phyloP scores from a whole-genome alignment of 139 green algal genomes.

The Zygnema circumcarinatum region DNA sequence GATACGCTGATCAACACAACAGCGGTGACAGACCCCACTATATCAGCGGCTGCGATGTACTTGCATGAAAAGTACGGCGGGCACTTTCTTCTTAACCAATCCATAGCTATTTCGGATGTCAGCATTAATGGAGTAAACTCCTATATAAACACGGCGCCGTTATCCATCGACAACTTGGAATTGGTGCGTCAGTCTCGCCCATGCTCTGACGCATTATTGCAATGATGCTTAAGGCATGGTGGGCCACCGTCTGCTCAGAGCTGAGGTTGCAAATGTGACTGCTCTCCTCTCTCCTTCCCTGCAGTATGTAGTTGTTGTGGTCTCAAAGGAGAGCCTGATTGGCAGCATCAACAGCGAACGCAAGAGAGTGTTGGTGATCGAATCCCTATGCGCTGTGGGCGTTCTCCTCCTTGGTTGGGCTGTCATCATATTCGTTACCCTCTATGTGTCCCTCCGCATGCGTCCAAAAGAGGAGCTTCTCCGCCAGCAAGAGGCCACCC shows the following conservation, averaged over 20 bases:
- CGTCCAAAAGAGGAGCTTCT: constrained; percentile 38
- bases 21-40: neutral
- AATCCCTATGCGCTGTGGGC: neutral
- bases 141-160: constrained; percentile 16
- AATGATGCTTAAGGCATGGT: too few species aligned
- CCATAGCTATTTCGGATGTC: neutral
- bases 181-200: constrained; percentile 19
- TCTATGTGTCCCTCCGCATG: constrained; percentile 30
- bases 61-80: neutral
- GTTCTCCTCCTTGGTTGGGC: constrained; percentile 33
- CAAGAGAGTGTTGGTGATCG: constrained; percentile 12
- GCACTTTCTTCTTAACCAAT: neutral
- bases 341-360: constrained; percentile 4
- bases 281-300: too few species aligned
- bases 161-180: constrained; percentile 22
- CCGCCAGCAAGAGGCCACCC: constrained; percentile 30
- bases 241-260: too few species aligned
- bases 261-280: too few species aligned
- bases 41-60: constrained; percentile 15
- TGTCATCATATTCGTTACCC: constrained; percentile 29
- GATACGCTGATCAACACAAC: constrained; percentile 23
- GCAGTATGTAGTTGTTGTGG: constrained; percentile 20
- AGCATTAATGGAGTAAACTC: neutral
- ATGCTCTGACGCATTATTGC: too few species aligned
- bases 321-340: constrained; percentile 6